Base-by-base conservation (phyloP, 2,329 filamentous ascomycete species). In the Phialophora macrospora region DNA sequence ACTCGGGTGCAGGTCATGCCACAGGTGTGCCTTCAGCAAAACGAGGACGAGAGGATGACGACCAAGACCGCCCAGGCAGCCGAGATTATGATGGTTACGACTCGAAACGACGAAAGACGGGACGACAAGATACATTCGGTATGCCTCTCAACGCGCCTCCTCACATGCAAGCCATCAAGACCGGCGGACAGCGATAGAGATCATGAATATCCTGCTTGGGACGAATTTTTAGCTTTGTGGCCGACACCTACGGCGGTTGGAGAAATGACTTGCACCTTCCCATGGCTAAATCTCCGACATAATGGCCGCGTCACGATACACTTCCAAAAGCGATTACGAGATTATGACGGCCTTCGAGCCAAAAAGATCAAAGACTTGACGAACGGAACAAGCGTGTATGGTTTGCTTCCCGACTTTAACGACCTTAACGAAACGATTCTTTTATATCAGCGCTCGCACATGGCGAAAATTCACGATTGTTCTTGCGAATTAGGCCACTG, bases 71-170 rank as follows among this genome's bases (percentile, higher is more conserved):
- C 12, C 85, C 89, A 24, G 83, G 86, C 46, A 88, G 84, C 73
- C 79, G 82, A 41, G 81, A 81, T 41, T 85, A 85, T 52, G 86
- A 88, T 52, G 85, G 61, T 26, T 81, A 90, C 55, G 83, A 84
- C 24, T 78, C 90, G 65, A 96, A 96, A 81, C 88, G 92, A 71
- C 88, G 91, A 69, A 94, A 93, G 82, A 93, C 90, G 0, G 67
- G 64, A 65, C 85, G 87, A 68, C 88, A 91, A 72, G 80, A 83
- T 11, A 75, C 75, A 4, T 79, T 84, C 49, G 81, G 82, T 41
- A 80, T 80, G 46, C 76, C 80, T 41, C 75, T 82, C 24, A 77
- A 77, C 17, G 77, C 77, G 5, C 72, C 77, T 9, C 73, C 77
- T 55, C 75, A 73, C 58, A 74, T 79, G 70, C 80, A 80, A 69